phyloP scores from a whole-genome alignment of 257 asterid genomes.

The Leonotis leonurus region DNA sequence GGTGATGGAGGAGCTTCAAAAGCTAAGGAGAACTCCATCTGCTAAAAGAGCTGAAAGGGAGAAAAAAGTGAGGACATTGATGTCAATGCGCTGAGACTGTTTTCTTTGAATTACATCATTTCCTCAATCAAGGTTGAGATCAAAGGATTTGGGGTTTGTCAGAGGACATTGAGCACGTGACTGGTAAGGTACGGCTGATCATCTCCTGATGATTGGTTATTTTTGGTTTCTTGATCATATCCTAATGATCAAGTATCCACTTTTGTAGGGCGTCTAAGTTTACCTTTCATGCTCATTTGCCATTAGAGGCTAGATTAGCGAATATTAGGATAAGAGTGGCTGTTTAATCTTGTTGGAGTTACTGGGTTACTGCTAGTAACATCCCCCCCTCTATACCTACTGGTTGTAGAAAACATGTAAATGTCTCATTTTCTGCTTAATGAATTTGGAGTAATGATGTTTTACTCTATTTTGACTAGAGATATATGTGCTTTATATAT shows the following conservation, averaged over 20 bases:
- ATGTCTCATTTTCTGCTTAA: conserved; percentile 1
- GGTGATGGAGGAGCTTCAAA: conserved; percentile 61
- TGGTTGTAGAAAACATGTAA: neutral
- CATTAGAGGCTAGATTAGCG: neutral
- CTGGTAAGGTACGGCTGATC: conserved; percentile 29
- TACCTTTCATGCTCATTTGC: neutral
- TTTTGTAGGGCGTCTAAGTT: neutral
- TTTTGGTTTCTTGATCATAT: conserved; percentile 26
- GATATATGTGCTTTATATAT: no score
- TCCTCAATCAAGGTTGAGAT: conserved; percentile 64
- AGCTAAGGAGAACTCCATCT: conserved; percentile 56
- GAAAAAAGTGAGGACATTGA: conserved; percentile 50
- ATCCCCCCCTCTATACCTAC: neutral
- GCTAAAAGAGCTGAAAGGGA: conserved; percentile 61
- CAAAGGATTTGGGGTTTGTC: conserved; percentile 5
- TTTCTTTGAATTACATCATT: neutral
- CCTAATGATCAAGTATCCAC: conserved; percentile 33
- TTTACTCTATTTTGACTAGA: no score
- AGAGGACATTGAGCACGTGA: conserved; percentile 16
- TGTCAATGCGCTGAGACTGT: conserved; percentile 64
- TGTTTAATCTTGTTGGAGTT: neutral
- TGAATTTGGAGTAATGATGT: neutral
- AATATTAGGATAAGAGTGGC: no score
- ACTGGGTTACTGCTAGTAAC: neutral
- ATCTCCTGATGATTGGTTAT: conserved; percentile 42